Percentiles rank a stretch among this genome's conserved stretches.
Evolutionary conservation across 371 early-diverging fungal species (phyloP).

Genomic region (Capniomyces stellatus): DNA sequence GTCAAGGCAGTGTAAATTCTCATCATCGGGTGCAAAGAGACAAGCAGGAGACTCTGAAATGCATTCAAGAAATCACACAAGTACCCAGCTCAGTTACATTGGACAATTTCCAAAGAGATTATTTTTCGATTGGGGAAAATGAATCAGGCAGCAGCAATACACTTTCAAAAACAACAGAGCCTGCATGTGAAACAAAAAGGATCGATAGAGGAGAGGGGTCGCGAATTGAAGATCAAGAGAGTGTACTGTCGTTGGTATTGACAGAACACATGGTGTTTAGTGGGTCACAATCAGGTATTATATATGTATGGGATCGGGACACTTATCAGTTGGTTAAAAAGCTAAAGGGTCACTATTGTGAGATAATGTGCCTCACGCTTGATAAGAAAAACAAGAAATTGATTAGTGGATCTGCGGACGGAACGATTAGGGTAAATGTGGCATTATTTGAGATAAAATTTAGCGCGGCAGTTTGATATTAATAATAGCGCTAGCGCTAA

Average conservation of each 20-base stretch:
- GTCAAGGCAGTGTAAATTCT: too few relatives aligned
- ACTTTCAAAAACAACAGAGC: neutral
- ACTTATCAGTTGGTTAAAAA: slow-evolving; percentile 39
- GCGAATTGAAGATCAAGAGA: neutral
- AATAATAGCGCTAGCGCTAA: too few relatives aligned
- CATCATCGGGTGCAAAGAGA: too few relatives aligned
- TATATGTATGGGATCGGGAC: slow-evolving; percentile 51
- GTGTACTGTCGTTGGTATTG: slow-evolving; percentile 42
- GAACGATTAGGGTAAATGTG: slow-evolving; percentile 35
- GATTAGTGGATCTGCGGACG: slow-evolving; percentile 58
- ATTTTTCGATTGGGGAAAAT: neutral
- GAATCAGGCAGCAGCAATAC: neutral
- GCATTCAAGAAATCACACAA: neutral
- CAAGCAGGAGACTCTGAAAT: neutral
- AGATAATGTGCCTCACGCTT: slow-evolving; percentile 41
- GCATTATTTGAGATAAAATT: too few relatives aligned
- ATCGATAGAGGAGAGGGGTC: neutral
- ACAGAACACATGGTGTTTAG: slow-evolving; percentile 40
- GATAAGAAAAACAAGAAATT: slow-evolving; percentile 33
- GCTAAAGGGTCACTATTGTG: slow-evolving; percentile 41
- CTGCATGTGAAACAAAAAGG: neutral
- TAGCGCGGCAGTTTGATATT: too few relatives aligned
- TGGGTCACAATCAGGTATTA: slow-evolving; percentile 46
- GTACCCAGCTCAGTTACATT: neutral
- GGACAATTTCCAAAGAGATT: neutral